A percentile compares a stretch with the other conserved stretches of the same genome.
phyloP scores from a whole-genome alignment of 305 asterid species.

The Striga hermonthica region DNA sequence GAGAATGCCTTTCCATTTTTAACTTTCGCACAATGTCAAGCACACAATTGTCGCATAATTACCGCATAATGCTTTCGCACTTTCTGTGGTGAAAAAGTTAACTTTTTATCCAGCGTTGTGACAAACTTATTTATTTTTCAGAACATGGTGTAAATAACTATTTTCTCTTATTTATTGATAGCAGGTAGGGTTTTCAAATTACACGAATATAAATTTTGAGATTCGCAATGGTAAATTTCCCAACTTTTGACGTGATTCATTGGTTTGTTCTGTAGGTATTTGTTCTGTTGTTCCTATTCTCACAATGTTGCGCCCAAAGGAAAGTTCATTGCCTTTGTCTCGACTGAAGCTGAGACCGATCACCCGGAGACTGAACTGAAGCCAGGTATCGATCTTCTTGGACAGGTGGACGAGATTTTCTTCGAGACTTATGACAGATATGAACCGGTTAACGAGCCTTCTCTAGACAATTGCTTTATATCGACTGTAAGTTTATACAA shows the following conservation, averaged over 20 bases:
- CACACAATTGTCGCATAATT: no score
- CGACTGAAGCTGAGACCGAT: constrained; percentile 94
- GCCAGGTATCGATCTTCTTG: constrained; percentile 90
- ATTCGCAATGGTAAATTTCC: constrained; percentile 10
- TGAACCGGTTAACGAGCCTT: constrained; percentile 70
- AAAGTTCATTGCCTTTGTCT: constrained; percentile 89
- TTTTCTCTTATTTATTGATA: no score
- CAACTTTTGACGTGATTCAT: constrained; percentile 22
- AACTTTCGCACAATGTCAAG: no score
- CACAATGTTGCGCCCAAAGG: constrained; percentile 99
- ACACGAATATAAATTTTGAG: not conserved
- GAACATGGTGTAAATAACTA: no score
- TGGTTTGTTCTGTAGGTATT: constrained; percentile 63
- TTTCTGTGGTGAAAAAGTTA: no score
- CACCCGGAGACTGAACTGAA: constrained; percentile 81
- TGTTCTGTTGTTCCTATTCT: constrained; percentile 91
- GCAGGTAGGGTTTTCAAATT: constrained; percentile 8
- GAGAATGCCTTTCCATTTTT: no score
- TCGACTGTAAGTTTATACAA: constrained; percentile 59
- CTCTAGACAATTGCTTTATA: constrained; percentile 86
- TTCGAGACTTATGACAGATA: constrained; percentile 83
- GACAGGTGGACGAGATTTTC: constrained; percentile 91
- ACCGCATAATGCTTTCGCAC: no score
- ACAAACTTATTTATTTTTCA: no score
- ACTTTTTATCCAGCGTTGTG: no score